Conservation (phyloP, 2,329 filamentous ascomycete genomes). For the Exophiala sideris region DNA sequence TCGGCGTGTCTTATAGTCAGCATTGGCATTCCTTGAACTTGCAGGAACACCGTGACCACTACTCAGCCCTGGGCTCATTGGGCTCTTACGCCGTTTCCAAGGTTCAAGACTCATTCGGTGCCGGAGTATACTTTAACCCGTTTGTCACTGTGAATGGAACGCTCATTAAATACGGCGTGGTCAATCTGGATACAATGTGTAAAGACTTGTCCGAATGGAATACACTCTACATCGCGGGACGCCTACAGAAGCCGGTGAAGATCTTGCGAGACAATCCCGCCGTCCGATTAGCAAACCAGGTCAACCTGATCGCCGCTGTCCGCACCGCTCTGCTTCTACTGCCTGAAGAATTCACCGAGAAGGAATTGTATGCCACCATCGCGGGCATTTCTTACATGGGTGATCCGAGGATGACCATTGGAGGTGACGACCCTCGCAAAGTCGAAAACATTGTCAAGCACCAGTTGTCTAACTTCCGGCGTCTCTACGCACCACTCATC, state of each 20-base stretch:
- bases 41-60: constrained; percentile 83
- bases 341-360: constrained; percentile 78
- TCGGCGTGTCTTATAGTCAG: constrained; percentile 88
- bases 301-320: constrained; percentile 88
- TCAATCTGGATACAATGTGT: constrained; percentile 86
- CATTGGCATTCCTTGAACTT: constrained; percentile 97
- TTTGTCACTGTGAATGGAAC: constrained; percentile 93
- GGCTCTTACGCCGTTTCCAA: constrained; percentile 81
- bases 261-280: constrained; percentile 91
- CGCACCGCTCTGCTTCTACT: constrained; percentile 85
- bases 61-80: constrained; percentile 77
- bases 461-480: constrained; percentile 86
- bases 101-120: constrained; percentile 83
- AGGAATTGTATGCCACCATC: constrained; percentile 84
- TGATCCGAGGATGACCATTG: constrained; percentile 90
- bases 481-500: constrained; percentile 84
- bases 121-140: constrained; percentile 96
- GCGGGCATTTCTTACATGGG: constrained; percentile 90
- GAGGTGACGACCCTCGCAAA: constrained; percentile 87
- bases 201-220: constrained; percentile 87
- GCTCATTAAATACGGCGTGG: constrained; percentile 96
- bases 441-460: constrained; percentile 90
- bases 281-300: constrained; percentile 90
- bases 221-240: constrained; percentile 91
- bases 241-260: constrained; percentile 95